Evolutionary conservation across 495 filamentous ascomycete species (phyloP), one percentile per base, ranked within the genome.

Genomic region (Aspergillus ostianus): DNA sequence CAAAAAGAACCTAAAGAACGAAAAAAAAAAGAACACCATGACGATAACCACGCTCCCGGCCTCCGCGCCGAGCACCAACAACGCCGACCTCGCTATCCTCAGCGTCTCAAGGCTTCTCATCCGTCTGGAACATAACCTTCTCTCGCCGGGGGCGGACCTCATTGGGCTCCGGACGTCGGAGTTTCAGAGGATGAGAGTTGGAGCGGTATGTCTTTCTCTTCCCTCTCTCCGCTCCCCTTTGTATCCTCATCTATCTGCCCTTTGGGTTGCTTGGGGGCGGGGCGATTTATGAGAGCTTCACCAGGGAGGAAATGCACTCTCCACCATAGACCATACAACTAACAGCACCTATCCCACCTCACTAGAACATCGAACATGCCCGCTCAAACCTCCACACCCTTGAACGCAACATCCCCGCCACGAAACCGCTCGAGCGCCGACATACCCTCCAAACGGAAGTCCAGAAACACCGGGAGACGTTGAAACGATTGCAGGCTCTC

Each of bases 341-440:
- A 17, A 6, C n/a, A 57, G 1, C n/a, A n/a, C n/a, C n/a, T n/a
- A n/a, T n/a, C n/a, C 20, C n/a, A 32, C 41, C 27, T 23, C 18
- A 18, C 45, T 55, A 92, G 86, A 97, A 94, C 67, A 74, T 97
- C 63, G 87, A 90, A 69, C 87, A 91, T 68, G 92, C 92, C 9
- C 86, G 87, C 52, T 82, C 83, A 2, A 83, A 91, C 51, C 88
- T 96, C 47, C 80, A 87, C 30, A 83, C 81, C 55, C 82, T 96
- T 21, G 92, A 97, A 68, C 90, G 91, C 59, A 85, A 87, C 47
- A 83, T 87, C 30, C 74, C 84, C 6, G 67, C 77, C 47, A 72
- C 91, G 60, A 90, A 90, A 71, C 78, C 85, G 19, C 80, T 82
- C 54, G 75, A 84, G 44, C 84, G 83, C 55, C 85, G 87, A 47